Conservation (phyloP, 257 asterid species). For the Asclepias syriaca region DNA sequence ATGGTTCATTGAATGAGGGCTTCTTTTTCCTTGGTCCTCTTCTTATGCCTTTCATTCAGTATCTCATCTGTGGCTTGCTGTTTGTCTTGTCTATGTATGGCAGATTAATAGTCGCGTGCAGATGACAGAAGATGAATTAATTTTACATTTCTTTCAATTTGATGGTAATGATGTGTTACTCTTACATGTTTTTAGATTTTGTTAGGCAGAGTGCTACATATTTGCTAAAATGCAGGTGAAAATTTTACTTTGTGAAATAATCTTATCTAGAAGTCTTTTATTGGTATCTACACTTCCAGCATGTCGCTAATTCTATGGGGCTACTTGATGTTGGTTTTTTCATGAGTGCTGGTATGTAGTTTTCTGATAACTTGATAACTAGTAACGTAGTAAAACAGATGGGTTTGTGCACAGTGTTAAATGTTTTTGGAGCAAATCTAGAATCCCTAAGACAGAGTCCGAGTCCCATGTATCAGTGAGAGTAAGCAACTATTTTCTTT, state of each 20-base stretch:
- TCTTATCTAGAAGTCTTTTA: not conserved
- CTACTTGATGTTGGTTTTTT: not conserved
- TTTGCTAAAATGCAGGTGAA: conserved; percentile 2
- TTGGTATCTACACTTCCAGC: not conserved
- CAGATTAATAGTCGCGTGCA: conserved; percentile 70
- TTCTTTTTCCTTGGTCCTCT: conserved; percentile 8
- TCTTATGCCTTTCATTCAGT: conserved; percentile 8
- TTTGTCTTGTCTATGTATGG: conserved; percentile 16
- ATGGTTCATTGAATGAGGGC: conserved; percentile 11
- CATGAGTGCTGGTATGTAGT: not conserved
- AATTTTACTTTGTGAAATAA: not conserved
- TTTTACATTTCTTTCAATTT: conserved; percentile 74
- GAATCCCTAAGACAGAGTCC: not conserved
- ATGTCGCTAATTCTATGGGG: not conserved
- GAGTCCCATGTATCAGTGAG: not conserved
- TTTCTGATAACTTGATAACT: not conserved
- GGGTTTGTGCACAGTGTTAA: not conserved
- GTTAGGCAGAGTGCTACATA: not conserved
- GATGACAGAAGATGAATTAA: conserved; percentile 84
- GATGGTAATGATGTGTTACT: conserved; percentile 61
- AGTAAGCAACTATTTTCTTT: not conserved
- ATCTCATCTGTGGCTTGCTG: conserved; percentile 7
- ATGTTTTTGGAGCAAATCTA: not conserved
- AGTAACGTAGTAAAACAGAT: not conserved
- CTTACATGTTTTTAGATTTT: conserved; percentile 8